A percentile compares a stretch with the other conserved stretches of the same genome.
These are phyloP conservation scores for Aspergillus hiratsukae DNA, from an alignment of 2,329 filamentous ascomycete genomes.

Conservation along the genomic window DNA sequence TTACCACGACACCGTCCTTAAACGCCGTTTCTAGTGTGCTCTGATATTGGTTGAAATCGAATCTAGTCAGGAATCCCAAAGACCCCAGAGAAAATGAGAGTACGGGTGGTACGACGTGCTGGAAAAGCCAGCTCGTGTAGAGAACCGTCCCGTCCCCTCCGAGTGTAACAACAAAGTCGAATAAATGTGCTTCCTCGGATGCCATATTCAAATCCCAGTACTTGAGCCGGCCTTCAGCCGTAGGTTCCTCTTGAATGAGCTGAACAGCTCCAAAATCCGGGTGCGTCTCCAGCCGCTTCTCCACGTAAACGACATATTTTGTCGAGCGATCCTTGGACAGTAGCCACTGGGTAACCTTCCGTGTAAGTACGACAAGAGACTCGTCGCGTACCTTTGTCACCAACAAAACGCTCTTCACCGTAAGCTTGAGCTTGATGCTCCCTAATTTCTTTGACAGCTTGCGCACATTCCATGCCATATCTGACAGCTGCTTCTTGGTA, in stretches of 20 bases:
- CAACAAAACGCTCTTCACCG: slow-evolving; percentile 77
- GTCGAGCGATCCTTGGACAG: slow-evolving; percentile 64
- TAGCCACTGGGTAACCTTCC: slow-evolving; percentile 76
- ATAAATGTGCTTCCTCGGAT: slow-evolving; percentile 70
- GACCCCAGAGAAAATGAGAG: slow-evolving; percentile 88
- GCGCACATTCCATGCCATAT: slow-evolving; percentile 95
- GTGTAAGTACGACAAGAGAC: slow-evolving; percentile 69
- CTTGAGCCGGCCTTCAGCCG: slow-evolving; percentile 57
- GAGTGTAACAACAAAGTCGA: slow-evolving; percentile 89
- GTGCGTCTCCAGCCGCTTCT: slow-evolving; percentile 68
- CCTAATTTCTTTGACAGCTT: slow-evolving; percentile 83
- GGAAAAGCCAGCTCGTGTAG: slow-evolving; percentile 95
- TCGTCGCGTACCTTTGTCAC: slow-evolving; percentile 90
- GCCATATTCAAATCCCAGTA: slow-evolving; percentile 85
- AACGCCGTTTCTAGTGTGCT: slow-evolving; percentile 69
- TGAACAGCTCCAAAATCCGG: slow-evolving; percentile 69
- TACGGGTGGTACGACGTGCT: slow-evolving; percentile 88
- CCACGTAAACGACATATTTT: slow-evolving; percentile 73
- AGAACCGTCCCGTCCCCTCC: slow-evolving; percentile 96
- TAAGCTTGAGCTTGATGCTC: slow-evolving; percentile 75
- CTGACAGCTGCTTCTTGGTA: slow-evolving; percentile 89
- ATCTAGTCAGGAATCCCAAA: slow-evolving; percentile 92
- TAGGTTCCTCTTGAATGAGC: slow-evolving; percentile 59
- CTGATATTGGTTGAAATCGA: slow-evolving; percentile 76
- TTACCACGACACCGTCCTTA: slow-evolving; percentile 79